Base-by-base conservation (phyloP, 768 basidiomycete genomes). In the Suillus ampliporus region DNA sequence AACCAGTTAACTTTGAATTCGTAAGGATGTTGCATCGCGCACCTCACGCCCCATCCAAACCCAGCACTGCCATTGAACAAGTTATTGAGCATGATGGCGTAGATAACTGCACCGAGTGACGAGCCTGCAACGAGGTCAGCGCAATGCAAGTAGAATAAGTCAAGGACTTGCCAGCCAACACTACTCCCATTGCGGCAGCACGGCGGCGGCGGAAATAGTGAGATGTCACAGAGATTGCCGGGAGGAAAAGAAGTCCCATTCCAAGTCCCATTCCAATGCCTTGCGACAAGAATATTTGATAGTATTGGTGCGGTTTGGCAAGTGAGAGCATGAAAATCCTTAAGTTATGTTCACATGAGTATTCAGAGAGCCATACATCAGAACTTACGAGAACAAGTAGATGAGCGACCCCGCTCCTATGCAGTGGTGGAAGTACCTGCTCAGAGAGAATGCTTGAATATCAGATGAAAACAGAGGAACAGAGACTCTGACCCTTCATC, bases 191-290 rank as follows among this genome's bases (percentile, higher is more conserved):
- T 0, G 78, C 82, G 23, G 78, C 67, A 3, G 74, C 74, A 9
- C 79, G 69, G 17, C 71, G 67, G 6, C 64, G 64, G 15, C 71
- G 69, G 74, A 82, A 88, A 69, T 84, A 83, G 62, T 87, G 86
- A 4, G 84, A 80, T 8, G 82, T 77, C n/a, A 86, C 76, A 15
- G 82, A 79, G 28, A 86, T 68, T 9, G 82, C 77, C 0, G 86
- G 87, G 2, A 86, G 64, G 68, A 86, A 86, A 65, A 86, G 76
- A 40, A 86, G 64, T 1, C 86, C 86, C 75, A 83, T 80, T 23
- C 85, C 84, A 19, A 86, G 70, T 0, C 87, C 87, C 76, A 83
- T 81, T 0, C 83, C 85, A 8, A 87, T 71, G 1, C 84, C 85
- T 74, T 88, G 86, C 0, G 83, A 76, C 3, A 88, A 76, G 65